Base-by-base conservation (phyloP, 1,139 yeast species). In the Zygoascus meyerae region DNA sequence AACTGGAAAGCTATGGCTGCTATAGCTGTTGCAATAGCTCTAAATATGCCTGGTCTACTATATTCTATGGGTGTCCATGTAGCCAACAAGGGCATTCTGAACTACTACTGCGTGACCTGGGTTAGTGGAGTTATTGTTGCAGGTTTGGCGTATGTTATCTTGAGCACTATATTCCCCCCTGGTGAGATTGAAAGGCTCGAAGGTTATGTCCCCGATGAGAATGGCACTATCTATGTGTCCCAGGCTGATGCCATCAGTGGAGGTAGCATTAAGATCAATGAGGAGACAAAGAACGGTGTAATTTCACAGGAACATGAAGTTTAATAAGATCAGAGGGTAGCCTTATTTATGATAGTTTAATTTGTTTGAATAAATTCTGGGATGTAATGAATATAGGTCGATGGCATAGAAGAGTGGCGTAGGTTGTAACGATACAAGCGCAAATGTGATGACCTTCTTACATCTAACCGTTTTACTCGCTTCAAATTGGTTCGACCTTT, bases 81-180 rank as follows among this genome's bases (percentile, higher is more conserved):
- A 17, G 18, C 28, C 3, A 49, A 45, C 44, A 39, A 44, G 14
- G 52, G 52, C 3, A 45, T 48, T 39, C 44, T 49, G 31, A 45
- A 49, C 39, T 47, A 44, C 41, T 49, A 47, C 45, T 39, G 46
- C 16, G 42, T 44, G 6, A 49, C 48, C 15, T 49, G 52, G 52
- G 42, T 48, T n/a, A 78, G 86, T 29, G 84, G 86, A 42, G 83
- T 79, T 58, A 86, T 87, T 18, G 69, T 82, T 34, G 72, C 86
- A 32, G 90, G 87, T 12, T 73, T 83, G 55, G 48, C 81, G 42
- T 87, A 84, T 40, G 76, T 81, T 42, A 65, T 81, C 21, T 66
- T 83, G 45, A 83, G 82, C 66, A 65, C 80, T 55, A 28, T 78
- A 16, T 64, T 82, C 50, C 87, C 86, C 5, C 86, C 50, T 6